Percentiles rank a stretch among this genome's conserved stretches.
These are phyloP conservation scores for Pythium diclinum DNA, from an alignment of 352 stramenopile species.

Conservation along the genomic window DNA sequence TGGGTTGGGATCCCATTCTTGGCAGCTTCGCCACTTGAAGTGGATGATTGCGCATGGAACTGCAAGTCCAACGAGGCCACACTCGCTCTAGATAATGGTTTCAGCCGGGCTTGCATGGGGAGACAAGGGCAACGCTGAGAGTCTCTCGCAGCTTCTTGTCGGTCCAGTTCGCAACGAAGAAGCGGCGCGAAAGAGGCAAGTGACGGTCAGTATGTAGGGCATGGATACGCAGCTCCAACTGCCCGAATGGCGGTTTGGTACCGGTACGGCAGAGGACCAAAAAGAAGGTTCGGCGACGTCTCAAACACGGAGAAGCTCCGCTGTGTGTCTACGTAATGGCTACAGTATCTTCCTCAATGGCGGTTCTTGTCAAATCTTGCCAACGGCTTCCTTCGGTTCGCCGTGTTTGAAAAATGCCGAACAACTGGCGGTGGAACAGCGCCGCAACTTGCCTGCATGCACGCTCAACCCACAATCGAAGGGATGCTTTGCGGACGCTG, in stretches of 20 bases:
- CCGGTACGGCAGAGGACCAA: background rate
- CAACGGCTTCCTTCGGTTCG: background rate
- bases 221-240: background rate
- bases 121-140: background rate
- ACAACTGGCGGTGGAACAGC: background rate
- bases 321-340: background rate
- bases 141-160: background rate
- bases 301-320: background rate
- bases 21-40: background rate
- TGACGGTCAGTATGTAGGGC: background rate
- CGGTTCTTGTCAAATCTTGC: no score
- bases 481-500: background rate
- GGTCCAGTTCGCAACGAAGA: background rate
- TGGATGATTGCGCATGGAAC: background rate
- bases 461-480: background rate
- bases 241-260: background rate
- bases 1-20: background rate
- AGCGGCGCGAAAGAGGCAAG: background rate
- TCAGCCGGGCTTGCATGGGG: background rate
- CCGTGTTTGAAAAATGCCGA: background rate
- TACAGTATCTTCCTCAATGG: background rate
- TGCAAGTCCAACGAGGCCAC: background rate
- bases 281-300: background rate
- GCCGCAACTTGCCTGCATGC: background rate
- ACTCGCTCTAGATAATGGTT: background rate